Conservation (phyloP, 352 stramenopile species). For the Phytophthora vignae region DNA sequence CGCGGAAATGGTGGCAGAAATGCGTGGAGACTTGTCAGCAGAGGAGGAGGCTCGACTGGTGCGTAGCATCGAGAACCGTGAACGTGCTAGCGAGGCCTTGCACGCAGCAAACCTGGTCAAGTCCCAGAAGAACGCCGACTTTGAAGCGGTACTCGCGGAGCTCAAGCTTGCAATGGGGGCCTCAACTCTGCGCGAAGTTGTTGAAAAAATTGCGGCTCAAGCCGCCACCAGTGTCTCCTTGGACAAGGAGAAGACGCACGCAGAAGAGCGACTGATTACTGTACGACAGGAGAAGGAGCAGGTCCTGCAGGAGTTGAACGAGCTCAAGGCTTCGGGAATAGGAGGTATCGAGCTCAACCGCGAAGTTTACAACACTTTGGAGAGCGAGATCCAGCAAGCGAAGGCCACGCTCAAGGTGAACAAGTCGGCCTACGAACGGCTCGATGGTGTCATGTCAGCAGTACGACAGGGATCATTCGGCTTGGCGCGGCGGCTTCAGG, state of each 20-base stretch:
- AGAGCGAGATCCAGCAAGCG: conserved; percentile 78
- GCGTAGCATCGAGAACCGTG: conserved; percentile 67
- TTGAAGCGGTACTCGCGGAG: conserved; percentile 66
- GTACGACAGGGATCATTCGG: conserved; percentile 81
- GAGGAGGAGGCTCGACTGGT: conserved; percentile 70
- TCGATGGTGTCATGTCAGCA: conserved; percentile 78
- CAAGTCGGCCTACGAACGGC: conserved; percentile 75
- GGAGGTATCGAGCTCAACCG: conserved; percentile 81
- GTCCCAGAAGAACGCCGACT: conserved; percentile 74
- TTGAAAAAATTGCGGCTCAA: conserved; percentile 79
- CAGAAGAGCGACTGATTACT: conserved; percentile 59
- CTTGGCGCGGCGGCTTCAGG: conserved; percentile 66
- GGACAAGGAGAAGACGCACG: conserved; percentile 77
- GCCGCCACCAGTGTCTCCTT: conserved; percentile 63
- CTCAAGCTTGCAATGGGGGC: conserved; percentile 77
- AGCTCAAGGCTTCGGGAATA: conserved; percentile 83
- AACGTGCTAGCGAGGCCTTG: conserved; percentile 71
- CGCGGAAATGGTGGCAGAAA: conserved; percentile 77
- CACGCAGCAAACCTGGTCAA: conserved; percentile 73
- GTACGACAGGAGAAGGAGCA: conserved; percentile 75
- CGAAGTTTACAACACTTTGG: conserved; percentile 83
- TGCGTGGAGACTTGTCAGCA: conserved; percentile 73
- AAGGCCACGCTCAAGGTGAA: conserved; percentile 81
- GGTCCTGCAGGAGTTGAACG: conserved; percentile 65
- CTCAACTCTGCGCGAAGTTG: conserved; percentile 58